Evolutionary conservation across 305 asterid genomes (phyloP), one percentile per base, ranked within the genome.

Genomic region (Withania somnifera): DNA sequence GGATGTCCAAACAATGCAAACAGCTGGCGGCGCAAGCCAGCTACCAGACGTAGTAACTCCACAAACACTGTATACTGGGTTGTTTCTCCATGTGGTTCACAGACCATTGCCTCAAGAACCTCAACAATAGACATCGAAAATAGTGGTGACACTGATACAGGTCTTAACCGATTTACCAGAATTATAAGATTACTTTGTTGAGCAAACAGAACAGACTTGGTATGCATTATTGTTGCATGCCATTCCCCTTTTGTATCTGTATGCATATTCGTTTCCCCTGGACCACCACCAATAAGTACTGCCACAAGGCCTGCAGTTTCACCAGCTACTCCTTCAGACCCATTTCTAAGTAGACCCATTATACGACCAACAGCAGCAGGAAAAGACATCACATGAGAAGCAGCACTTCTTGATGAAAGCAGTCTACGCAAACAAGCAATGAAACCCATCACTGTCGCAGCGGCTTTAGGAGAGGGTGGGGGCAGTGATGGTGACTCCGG

Each of bases 311-410:
- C 98, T 28, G 94, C 91, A 38, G 95, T 88, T 89, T 94, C 98
- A 87, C 97, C 90, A 71, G 99, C 94, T 66, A 97, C 98, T 83
- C 98, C 97, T 89, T 94, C 97, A 14, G 99, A 97, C 81, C 99
- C 99, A 86, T 93, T 97, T 89, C 97, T 91, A 61, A 97, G 97
- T 64, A 97, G 92, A 82, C 99, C 99, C 98, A 97, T 92, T 67
- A 97, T 90, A 85, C 99, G 90, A 61, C 95, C 99, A 83, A 97
- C 97, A 60, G 99, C 99, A 63, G 99, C 99, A 78, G 99, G 99
- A 89, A 97, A 97, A 66, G 99, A 91, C 98, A 97, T 91, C 89
- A 97, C 97, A 52, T 94, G 98, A 15, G 98, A 94, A 60, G 98
- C 98, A 83, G 99, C 99, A 90, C 89, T 92, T 88, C 92, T 92